These are phyloP conservation scores for Clonostachys byssicola DNA, from an alignment of 2,329 filamentous ascomycete species.

Conservation along the genomic window DNA sequence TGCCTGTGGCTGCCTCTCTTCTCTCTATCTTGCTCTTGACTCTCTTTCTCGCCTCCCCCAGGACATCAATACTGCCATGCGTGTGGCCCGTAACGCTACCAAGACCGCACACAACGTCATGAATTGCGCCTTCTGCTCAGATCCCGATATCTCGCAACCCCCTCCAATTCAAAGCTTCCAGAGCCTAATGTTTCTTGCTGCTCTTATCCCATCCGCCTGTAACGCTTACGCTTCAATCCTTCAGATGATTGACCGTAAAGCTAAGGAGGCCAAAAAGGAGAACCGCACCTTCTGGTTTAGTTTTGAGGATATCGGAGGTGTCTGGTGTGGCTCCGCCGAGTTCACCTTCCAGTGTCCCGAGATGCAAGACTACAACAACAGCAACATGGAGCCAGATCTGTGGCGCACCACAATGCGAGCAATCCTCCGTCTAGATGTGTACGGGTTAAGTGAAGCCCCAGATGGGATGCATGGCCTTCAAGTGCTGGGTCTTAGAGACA, in stretches of 20 bases:
- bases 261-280: constrained; percentile 34
- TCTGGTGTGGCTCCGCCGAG: constrained; percentile 32
- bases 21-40: constrained; percentile 45
- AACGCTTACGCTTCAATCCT: constrained; percentile 54
- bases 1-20: constrained; percentile 42
- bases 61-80: constrained; percentile 40
- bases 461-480: constrained; percentile 7
- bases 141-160: constrained; percentile 23
- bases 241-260: constrained; percentile 48
- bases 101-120: constrained; percentile 46
- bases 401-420: constrained; percentile 52
- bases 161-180: constrained; percentile 48
- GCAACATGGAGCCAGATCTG: constrained; percentile 42
- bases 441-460: constrained; percentile 34
- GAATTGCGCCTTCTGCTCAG: constrained; percentile 44
- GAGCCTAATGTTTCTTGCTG: constrained; percentile 54
- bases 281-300: constrained; percentile 36
- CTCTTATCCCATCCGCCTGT: constrained; percentile 52
- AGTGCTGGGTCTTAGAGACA: constrained; percentile 48
- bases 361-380: constrained; percentile 26
- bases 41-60: constrained; percentile 41
- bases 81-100: constrained; percentile 40
- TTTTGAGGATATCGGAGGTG: constrained; percentile 41
- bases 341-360: neutral
- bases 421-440: constrained; percentile 52